These are phyloP conservation scores for Fallopia convolvulus DNA, from an alignment of 148 eudicot genomes.

Conservation along the genomic window DNA sequence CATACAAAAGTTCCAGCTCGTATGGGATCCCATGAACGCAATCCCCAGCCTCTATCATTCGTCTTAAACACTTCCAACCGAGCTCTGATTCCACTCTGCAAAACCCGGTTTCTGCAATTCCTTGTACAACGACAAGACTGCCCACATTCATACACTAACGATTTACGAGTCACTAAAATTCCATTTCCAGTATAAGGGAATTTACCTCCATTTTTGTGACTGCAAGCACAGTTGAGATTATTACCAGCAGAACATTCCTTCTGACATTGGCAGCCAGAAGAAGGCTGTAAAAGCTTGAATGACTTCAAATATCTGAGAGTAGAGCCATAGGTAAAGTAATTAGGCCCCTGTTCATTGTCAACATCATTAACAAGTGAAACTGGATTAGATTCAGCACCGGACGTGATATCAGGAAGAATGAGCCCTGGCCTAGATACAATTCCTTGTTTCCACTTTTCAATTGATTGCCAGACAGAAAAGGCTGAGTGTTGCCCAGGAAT, in stretches of 20 bases:
- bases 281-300: slow-evolving; percentile 10
- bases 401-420: slow-evolving; percentile 19
- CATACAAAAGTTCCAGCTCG: slow-evolving; percentile 67
- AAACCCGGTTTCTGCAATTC: slow-evolving; percentile 60
- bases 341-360: slow-evolving; percentile 24
- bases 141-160: slow-evolving; percentile 73
- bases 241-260: slow-evolving; percentile 18
- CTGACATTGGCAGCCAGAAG: slow-evolving; percentile 17
- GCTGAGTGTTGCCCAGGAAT: slow-evolving; percentile 22
- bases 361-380: slow-evolving; percentile 28
- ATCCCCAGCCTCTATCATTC: slow-evolving; percentile 74
- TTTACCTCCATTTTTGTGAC: slow-evolving; percentile 56
- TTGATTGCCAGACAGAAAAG: slow-evolving; percentile 21
- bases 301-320: slow-evolving; percentile 13
- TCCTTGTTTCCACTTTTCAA: slow-evolving; percentile 24
- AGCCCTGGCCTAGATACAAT: slow-evolving; percentile 15
- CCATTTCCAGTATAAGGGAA: slow-evolving; percentile 54
- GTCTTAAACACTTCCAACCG: slow-evolving; percentile 88
- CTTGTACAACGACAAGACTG: slow-evolving; percentile 54
- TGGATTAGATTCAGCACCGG: slow-evolving; percentile 23
- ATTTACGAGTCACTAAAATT: slow-evolving; percentile 43
- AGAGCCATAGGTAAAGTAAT: slow-evolving; percentile 19
- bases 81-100: slow-evolving; percentile 60
- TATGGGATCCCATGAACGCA: slow-evolving; percentile 80
- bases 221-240: slow-evolving; percentile 50